Base-by-base conservation (phyloP, 345 rosid genomes). In the Mallotus nudiflorus region DNA sequence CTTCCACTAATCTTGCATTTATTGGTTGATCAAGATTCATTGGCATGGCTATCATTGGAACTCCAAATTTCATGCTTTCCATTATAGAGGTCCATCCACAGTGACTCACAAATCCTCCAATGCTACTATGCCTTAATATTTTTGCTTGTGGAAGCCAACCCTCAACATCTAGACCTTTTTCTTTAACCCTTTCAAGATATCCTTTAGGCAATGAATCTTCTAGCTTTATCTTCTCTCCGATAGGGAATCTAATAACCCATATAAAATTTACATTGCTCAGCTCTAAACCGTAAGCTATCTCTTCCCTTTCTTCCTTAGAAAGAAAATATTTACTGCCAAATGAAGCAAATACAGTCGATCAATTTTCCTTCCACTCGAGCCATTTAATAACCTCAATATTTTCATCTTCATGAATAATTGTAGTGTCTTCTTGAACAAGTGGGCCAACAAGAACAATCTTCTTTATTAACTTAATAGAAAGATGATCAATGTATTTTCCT, bases 81-180 rank as follows among this genome's bases (percentile, higher is more conserved):
- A 78, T 61, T 16, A 70, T 33, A 1, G 84, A 83, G 31, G 77
- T 71, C 84, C 86, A 83, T 9, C 86, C 81, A 51, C 80, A 80
- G 19, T 80, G 83, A n/a, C 83, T 77, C 80, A 82, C 66, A 71
- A 83, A 77, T 50, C 80, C 85, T 16, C 74, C 80, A 15, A 60
- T 66, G 51, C 76, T 77, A 9, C 42, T 15, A 65, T 78, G 66
- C 15, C 18, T 19, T 9, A 84, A 54, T 8, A 84, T 76, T 42
- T 62, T 64, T 15, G 67, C 70, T 54, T 84, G 83, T 7, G 87
- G 83, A 20, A 77, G 81, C 85, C 85, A 76, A 8, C 66, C 75
- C 7, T 74, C 82, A 28, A 79, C 66, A 27, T 81, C 66, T 49
- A 71, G 1, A 5, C 85, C 85, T 50, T 70, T 71, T 39, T 31